phyloP scores from a whole-genome alignment of 257 asterid species.

The Solanum medicagineum region DNA sequence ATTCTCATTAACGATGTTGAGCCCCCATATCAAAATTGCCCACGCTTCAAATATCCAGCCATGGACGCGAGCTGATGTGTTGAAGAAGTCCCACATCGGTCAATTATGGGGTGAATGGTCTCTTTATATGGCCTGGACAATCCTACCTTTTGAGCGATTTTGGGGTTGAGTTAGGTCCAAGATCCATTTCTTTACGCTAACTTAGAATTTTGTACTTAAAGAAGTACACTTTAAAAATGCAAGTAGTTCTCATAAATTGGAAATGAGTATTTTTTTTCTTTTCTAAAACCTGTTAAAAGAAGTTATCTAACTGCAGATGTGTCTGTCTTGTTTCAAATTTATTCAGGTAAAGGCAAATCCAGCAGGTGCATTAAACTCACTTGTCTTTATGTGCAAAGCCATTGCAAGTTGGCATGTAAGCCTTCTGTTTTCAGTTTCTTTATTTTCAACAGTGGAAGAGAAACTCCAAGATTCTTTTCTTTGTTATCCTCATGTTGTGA shows the following conservation, averaged over 20 bases:
- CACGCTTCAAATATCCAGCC: neutral
- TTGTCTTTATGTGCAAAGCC: slow-evolving; percentile 73
- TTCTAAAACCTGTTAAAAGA: neutral
- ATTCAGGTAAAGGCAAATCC: slow-evolving; percentile 86
- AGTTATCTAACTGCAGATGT: neutral
- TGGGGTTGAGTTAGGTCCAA: neutral
- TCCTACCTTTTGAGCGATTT: neutral
- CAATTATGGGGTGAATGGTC: neutral
- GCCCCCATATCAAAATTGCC: neutral
- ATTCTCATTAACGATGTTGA: neutral
- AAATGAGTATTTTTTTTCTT: neutral
- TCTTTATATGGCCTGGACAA: neutral
- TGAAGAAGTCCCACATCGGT: neutral
- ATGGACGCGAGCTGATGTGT: neutral
- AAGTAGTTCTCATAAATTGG: neutral
- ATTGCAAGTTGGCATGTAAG: slow-evolving; percentile 99
- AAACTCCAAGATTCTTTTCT: neutral
- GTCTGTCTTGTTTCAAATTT: neutral
- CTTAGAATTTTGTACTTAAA: neutral
- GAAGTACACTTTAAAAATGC: neutral
- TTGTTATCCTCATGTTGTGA: slow-evolving; percentile 2
- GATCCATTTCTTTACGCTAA: neutral
- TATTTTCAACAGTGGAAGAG: neutral
- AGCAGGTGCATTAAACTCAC: slow-evolving; percentile 73
- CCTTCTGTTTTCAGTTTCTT: neutral